phyloP scores from a whole-genome alignment of 352 stramenopile genomes.

The Aphanomyces astaci region DNA sequence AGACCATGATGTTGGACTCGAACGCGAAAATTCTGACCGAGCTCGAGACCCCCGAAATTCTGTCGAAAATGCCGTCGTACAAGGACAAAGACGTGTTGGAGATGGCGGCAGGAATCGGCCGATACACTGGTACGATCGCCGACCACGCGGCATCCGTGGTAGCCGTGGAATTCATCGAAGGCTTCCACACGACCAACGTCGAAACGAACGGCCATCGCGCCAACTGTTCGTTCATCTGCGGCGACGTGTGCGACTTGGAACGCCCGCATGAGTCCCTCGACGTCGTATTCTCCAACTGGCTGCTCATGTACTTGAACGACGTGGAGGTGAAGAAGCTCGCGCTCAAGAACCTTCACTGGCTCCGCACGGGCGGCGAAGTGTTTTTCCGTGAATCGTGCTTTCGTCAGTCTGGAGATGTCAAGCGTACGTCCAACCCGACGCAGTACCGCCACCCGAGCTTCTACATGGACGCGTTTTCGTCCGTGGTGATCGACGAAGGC shows the following conservation, averaged over 20 bases:
- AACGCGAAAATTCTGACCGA: conserved; percentile 68
- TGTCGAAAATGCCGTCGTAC: conserved; percentile 55
- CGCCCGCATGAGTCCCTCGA: conserved; percentile 48
- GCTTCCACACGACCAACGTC: conserved; percentile 61
- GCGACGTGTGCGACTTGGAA: conserved; percentile 60
- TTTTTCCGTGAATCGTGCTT: conserved; percentile 72
- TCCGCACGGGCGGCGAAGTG: conserved; percentile 49
- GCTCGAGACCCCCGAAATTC: conserved; percentile 67
- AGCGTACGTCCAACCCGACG: conserved; percentile 53
- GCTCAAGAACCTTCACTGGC: conserved; percentile 51
- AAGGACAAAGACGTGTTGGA: conserved; percentile 56
- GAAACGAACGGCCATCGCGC: conserved; percentile 38
- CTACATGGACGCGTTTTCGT: conserved; percentile 48
- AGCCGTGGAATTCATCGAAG: conserved; percentile 71
- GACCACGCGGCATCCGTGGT: conserved; percentile 43
- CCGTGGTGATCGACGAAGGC: conserved; percentile 39
- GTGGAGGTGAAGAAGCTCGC: conserved; percentile 48
- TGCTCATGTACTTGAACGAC: conserved; percentile 67
- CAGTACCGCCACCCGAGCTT: conserved; percentile 63
- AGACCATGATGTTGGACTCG: conserved; percentile 82
- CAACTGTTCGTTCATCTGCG: conserved; percentile 58
- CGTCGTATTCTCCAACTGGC: conserved; percentile 68
- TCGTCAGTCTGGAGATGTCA: conserved; percentile 49
- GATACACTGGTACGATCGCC: conserved; percentile 52
- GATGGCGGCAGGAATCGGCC: conserved; percentile 52